Percentiles rank a stretch among this genome's conserved stretches.
Evolutionary conservation across 2,329 filamentous ascomycete species (phyloP).

Genomic region (Calonectria honghensis): DNA sequence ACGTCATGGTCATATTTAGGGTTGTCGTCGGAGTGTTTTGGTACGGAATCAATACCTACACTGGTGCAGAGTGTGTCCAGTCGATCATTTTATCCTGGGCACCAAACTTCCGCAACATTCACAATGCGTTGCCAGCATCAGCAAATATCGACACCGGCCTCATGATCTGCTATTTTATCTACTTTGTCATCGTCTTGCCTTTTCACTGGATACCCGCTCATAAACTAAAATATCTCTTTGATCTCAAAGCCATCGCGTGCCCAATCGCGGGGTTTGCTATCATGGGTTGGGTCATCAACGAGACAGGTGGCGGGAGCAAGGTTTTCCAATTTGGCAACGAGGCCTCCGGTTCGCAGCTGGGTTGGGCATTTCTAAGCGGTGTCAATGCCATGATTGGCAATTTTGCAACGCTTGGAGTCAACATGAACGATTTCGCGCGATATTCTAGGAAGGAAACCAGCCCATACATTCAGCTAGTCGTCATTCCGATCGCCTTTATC

Average conservation of each 20-base stretch:
- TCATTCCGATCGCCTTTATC: constrained; percentile 3
- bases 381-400: constrained; percentile 6
- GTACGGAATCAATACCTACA: constrained; percentile 23
- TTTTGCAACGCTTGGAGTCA: constrained; percentile 5
- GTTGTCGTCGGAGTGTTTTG: constrained; percentile 10
- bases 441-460: neutral
- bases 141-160: constrained; percentile 13
- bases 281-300: constrained; percentile 16
- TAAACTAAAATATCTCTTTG: neutral
- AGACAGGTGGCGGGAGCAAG: neutral
- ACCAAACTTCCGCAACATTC: neutral
- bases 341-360: neutral
- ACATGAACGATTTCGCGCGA: constrained; percentile 13
- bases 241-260: neutral
- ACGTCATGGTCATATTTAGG: neutral
- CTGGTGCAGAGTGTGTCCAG: constrained; percentile 1
- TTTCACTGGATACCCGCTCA: constrained; percentile 18
- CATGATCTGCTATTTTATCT: constrained; percentile 2
- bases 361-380: neutral
- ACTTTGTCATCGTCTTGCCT: neutral
- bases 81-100: neutral
- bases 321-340: constrained; percentile 4
- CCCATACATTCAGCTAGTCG: constrained; percentile 3
- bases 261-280: neutral
- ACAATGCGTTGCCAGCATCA: neutral